Evolutionary conservation across 768 basidiomycete genomes (phyloP).

Genomic region (Russula ochroleuca): DNA sequence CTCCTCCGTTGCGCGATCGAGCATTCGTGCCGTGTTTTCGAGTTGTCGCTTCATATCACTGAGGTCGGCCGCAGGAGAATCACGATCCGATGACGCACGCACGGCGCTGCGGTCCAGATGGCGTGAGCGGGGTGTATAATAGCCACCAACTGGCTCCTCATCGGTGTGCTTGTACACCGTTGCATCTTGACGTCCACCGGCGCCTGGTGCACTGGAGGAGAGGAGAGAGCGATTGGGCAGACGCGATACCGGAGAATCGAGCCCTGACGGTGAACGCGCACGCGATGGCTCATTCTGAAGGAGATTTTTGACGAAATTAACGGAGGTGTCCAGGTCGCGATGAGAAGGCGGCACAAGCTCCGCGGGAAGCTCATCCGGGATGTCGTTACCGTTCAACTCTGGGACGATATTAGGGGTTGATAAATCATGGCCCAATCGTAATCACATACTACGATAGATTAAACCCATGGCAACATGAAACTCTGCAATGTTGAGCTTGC

Average conservation of each 20-base stretch:
- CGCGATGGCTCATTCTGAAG: slow-evolving; percentile 78
- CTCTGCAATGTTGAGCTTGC: slow-evolving; percentile 91
- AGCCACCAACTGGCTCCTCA: slow-evolving; percentile 51
- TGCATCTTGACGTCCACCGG: slow-evolving; percentile 73
- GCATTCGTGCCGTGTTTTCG: slow-evolving; percentile 69
- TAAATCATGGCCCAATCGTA: background rate
- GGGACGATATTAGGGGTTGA: background rate
- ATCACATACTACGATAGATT: slow-evolving; percentile 84
- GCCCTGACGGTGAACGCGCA: slow-evolving; percentile 53
- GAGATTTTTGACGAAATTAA: slow-evolving; percentile 83
- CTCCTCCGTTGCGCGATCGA: slow-evolving; percentile 69
- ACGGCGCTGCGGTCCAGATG: slow-evolving; percentile 84
- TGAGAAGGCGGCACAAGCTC: slow-evolving; percentile 93
- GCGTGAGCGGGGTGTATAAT: slow-evolving; percentile 76
- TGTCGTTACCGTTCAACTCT: slow-evolving; percentile 90
- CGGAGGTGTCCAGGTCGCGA: slow-evolving; percentile 82
- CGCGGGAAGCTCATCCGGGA: slow-evolving; percentile 80
- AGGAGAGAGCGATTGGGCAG: slow-evolving; percentile 72
- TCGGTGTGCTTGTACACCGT: slow-evolving; percentile 85
- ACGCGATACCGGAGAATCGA: slow-evolving; percentile 54
- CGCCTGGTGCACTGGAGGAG: slow-evolving; percentile 46
- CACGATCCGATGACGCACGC: slow-evolving; percentile 65
- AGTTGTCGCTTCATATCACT: slow-evolving; percentile 84
- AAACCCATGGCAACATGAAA: slow-evolving; percentile 99
- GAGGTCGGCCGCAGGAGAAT: slow-evolving; percentile 59